These are phyloP conservation scores for Omphalea diandra DNA, from an alignment of 441 rosid genomes.

Conservation along the genomic window DNA sequence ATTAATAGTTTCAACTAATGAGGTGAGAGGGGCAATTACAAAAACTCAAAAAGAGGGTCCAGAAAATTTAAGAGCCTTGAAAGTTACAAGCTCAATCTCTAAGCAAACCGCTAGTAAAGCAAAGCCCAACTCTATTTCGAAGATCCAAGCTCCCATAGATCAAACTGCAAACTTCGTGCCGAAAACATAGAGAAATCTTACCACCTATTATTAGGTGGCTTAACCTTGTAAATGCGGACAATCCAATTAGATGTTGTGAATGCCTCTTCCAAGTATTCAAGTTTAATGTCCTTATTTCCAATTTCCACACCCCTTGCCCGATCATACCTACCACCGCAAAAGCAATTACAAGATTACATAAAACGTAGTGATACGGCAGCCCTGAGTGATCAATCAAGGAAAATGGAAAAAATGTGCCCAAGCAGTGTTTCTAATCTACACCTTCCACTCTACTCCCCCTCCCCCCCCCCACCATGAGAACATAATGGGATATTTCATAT, in stretches of 20 bases:
- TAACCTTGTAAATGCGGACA: conserved; percentile 92
- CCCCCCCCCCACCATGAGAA: too few relatives aligned
- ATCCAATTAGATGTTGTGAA: conserved; percentile 98
- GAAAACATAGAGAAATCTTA: conserved; percentile 33
- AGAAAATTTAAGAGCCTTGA: conserved; percentile 26
- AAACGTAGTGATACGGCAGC: not conserved
- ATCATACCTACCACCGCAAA: conserved; percentile 62
- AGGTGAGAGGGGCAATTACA: not conserved
- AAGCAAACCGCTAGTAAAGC: conserved; percentile 21
- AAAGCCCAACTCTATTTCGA: conserved; percentile 22
- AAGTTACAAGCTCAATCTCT: conserved; percentile 22
- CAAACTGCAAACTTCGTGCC: conserved; percentile 2
- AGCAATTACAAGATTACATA: conserved; percentile 9
- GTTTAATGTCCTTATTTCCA: conserved; percentile 88
- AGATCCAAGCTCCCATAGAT: conserved; percentile 11
- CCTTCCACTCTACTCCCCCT: not conserved
- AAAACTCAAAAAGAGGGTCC: conserved; percentile 25
- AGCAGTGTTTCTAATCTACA: not conserved
- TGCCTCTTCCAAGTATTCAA: conserved; percentile 91
- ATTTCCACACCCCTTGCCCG: conserved; percentile 96
- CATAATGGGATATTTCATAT: too few relatives aligned
- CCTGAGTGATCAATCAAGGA: too few relatives aligned
- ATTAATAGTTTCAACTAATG: not conserved
- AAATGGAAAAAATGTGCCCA: too few relatives aligned
- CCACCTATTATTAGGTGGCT: conserved; percentile 93